Conservation (phyloP, 352 stramenopile genomes). For the Phytophthora crassamura region DNA sequence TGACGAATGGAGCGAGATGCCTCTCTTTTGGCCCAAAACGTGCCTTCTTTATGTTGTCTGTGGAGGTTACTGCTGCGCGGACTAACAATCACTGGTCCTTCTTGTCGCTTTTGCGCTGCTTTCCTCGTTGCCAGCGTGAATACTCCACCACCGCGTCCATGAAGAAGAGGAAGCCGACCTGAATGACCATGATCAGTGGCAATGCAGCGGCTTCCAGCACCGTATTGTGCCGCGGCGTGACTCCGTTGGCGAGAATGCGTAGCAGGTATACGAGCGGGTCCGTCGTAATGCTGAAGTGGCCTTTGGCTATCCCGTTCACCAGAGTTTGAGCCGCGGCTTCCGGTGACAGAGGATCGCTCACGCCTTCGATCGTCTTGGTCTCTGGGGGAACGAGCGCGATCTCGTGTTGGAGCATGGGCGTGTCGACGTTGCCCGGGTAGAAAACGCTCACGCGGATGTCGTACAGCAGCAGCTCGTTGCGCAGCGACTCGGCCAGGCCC, state of each 20-base stretch:
- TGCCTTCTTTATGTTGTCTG: constrained; percentile 1
- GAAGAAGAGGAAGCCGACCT: constrained; percentile 45
- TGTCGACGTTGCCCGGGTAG: constrained; percentile 61
- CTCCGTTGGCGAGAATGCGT: constrained; percentile 53
- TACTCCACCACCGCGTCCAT: constrained; percentile 53
- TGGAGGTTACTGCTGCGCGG: constrained; percentile 2
- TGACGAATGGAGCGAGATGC: constrained; percentile 19
- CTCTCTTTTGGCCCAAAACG: constrained; percentile 20
- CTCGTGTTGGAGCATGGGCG: constrained; percentile 46
- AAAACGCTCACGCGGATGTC: constrained; percentile 50
- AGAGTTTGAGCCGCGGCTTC: constrained; percentile 44
- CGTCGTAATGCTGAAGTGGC: constrained; percentile 63
- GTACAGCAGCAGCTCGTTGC: constrained; percentile 52
- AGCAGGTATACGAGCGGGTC: constrained; percentile 53
- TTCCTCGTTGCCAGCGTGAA: constrained; percentile 32
- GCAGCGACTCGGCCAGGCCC: constrained; percentile 60
- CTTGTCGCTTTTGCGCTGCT: constrained; percentile 21
- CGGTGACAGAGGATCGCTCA: constrained; percentile 29
- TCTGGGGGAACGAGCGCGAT: constrained; percentile 46
- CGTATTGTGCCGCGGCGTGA: constrained; percentile 50
- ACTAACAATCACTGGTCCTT: constrained; percentile 29
- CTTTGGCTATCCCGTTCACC: constrained; percentile 43
- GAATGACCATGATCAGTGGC: constrained; percentile 42
- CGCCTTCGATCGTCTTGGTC: constrained; percentile 51
- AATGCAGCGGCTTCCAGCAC: constrained; percentile 45